Base-by-base conservation (phyloP, 352 stramenopile genomes). In the Phytopythium ostracodes region DNA sequence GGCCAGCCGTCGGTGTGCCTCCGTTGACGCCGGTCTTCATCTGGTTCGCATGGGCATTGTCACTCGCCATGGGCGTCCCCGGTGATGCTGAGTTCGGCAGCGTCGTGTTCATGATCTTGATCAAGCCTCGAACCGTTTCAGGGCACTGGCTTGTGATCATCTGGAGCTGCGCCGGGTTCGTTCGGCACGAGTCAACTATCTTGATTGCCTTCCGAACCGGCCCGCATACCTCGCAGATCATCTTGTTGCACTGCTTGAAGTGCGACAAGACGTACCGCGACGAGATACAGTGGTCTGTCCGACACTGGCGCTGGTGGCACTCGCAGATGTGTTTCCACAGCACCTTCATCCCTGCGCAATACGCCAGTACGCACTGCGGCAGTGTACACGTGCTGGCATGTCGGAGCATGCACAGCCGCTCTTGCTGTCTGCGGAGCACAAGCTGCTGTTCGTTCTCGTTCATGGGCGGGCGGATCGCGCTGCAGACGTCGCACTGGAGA, bases 251-350 rank as follows among this genome's bases (percentile, higher is more conserved):
- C 57, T 94, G 87, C 72, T 96, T 94, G 71, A 94, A 96, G 65
- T 96, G 87, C 20, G 85, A 94, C 53, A 96, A 67, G 61, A 96
- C 87, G 58, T 96, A 96, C 10, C 87, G 75, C 33, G 85, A 94
- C 29, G 84, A 94, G 54, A 96, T 94, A 38, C 87, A 96, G 67
- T 96, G 87, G 46, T 94, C 85, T 9, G 85, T 94, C 36, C 84
- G 79, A 52, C 89, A 96, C 52, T 95, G 87, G 18, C 82, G 81
- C 56, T 96, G 86, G 56, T 96, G 87, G 49, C 89, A 96, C 58
- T 95, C 83, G 59, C 85, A 94, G 64, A 96, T 96, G 59, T 97
- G 89, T 56, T 96, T 96, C 89, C 89, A 97, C 50, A 97, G 53
- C 15, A 92, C 68, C 47, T 95, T 94, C 89, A 97, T 97, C 17